Evolutionary conservation across 768 basidiomycete species (phyloP), one percentile per base, ranked within the genome.

Genomic region (Pholiota conissans): DNA sequence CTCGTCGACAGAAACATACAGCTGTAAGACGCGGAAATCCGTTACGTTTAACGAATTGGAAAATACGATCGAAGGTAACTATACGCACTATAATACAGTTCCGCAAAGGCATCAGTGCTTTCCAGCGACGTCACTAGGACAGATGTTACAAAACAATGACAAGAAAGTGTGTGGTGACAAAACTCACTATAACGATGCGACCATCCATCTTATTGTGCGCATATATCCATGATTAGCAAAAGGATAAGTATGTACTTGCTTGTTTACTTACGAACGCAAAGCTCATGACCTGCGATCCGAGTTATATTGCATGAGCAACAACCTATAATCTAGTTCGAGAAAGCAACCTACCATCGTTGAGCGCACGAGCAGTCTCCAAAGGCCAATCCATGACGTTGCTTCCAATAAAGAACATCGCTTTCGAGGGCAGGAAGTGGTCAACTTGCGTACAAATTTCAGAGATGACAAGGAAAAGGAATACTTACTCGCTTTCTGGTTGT

Each of bases 101-200:
- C 90, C 3, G 90, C 90, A 56, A 91, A 90, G 3, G 84, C 87
- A 59, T 87, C 73, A 61, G 83, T 74, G 65, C 85, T 91, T 8
- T 78, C 70, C 39, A 87, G 74, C 2, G 82, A 65, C 0, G 87
- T 87, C 82, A 80, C 84, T 85, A 55, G 30, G 11, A 24, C 3
- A 45, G 1, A 45, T 24, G n/a, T 6, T 20, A 45, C 1, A 45
- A 7, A 18, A 11, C 28, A 29, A 7, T n/a, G 20, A 53, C 5
- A 35, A 20, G 13, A n/a, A 0, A 10, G 10, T n/a, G n/a, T n/a
- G n/a, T n/a, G n/a, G n/a, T 7, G 18, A 14, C 4, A 16, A 20
- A 20, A 47, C 80, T 55, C 60, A 84, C 83, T 86, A 49, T 82
- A 80, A 14, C 71, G 74, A 61, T 84, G 82, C 16, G 82, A 82